Conservation (phyloP, 139 green algal genomes). For the Astrephomene gubernaculifera region DNA sequence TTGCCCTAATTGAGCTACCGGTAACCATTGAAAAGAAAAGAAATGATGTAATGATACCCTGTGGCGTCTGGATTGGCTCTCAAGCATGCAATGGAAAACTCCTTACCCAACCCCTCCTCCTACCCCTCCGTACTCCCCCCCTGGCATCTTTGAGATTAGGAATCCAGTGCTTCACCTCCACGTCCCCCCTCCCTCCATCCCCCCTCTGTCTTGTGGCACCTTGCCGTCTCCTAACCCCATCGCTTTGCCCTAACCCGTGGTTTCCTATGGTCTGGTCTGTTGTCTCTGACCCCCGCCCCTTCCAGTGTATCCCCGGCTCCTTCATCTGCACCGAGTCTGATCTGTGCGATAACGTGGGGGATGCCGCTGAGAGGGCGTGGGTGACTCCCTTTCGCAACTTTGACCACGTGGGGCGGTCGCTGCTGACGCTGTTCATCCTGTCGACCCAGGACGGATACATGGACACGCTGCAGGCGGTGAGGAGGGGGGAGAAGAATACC, state of each 20-base stretch:
- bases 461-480: conserved; percentile 64
- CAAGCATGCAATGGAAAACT: too few relatives aligned
- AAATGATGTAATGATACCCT: too few relatives aligned
- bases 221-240: too few relatives aligned
- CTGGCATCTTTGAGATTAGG: too few relatives aligned
- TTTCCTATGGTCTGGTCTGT: too few relatives aligned
- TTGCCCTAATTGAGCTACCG: too few relatives aligned
- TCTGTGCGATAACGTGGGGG: background rate
- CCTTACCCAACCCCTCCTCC: background rate
- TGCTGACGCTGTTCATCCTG: conserved; percentile 68
- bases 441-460: conserved; percentile 74
- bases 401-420: conserved; percentile 61
- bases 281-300: too few relatives aligned
- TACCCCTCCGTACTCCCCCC: background rate
- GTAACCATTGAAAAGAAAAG: too few relatives aligned
- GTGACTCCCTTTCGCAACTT: conserved; percentile 65
- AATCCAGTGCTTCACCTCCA: too few relatives aligned
- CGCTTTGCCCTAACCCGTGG: too few relatives aligned
- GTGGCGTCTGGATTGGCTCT: too few relatives aligned
- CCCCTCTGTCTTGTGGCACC: too few relatives aligned
- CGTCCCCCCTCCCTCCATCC: background rate
- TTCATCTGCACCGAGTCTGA: conserved; percentile 9
- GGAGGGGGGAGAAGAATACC: background rate
- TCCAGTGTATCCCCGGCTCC: background rate
- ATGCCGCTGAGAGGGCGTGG: conserved; percentile 14